These are phyloP conservation scores for Citrus hindsii DNA, from an alignment of 345 rosid genomes.

Conservation along the genomic window DNA sequence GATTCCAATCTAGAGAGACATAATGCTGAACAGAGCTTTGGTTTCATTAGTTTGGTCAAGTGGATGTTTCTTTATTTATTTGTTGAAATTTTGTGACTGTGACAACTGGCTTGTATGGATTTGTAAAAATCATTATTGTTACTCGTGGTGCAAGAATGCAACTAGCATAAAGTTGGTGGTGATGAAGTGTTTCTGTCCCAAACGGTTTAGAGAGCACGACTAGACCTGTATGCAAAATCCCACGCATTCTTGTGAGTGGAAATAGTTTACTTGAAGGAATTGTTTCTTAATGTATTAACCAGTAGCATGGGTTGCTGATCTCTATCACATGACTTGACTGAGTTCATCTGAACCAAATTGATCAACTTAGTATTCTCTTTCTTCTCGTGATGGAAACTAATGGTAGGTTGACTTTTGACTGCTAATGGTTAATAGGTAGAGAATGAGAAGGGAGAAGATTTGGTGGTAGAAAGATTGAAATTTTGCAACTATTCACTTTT, in stretches of 20 bases:
- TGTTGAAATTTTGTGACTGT: neutral
- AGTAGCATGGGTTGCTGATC: too few relatives aligned
- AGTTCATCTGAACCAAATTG: neutral
- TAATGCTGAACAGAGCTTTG: neutral
- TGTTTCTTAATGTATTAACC: neutral
- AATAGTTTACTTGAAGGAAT: neutral
- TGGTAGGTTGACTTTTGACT: neutral
- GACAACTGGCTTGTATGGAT: neutral
- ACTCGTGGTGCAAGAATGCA: neutral
- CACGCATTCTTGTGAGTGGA: neutral
- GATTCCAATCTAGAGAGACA: too few relatives aligned
- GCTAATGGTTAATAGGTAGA: neutral
- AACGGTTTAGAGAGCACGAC: neutral
- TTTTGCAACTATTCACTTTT: neutral
- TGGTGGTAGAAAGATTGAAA: neutral
- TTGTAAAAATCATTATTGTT: neutral
- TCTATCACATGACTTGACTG: too few relatives aligned
- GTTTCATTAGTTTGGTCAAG: neutral
- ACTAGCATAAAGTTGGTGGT: neutral
- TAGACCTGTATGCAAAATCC: neutral
- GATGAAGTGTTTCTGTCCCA: neutral
- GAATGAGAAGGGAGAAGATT: neutral
- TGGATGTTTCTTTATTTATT: neutral
- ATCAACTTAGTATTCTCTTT: neutral
- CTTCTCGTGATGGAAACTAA: neutral